A percentile compares a stretch with the other conserved stretches of the same genome.
These are phyloP conservation scores for Dryadomyces sulphureus DNA, from an alignment of 2,329 filamentous ascomycete genomes.

Conservation along the genomic window DNA sequence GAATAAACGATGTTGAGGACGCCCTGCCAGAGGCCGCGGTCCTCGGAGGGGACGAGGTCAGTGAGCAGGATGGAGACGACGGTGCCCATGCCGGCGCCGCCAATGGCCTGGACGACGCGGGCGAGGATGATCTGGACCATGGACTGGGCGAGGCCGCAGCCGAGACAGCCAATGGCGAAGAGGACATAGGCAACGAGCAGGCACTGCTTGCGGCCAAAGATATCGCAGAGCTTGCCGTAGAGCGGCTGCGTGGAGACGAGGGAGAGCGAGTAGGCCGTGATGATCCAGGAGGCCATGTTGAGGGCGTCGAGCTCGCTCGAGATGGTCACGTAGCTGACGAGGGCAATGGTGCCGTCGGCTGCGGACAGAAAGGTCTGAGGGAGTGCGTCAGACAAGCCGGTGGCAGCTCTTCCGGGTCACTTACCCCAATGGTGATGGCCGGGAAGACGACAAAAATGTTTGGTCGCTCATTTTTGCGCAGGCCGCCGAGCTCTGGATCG, in stretches of 20 bases:
- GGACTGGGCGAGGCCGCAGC: slow-evolving; percentile 40
- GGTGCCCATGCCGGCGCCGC: slow-evolving; percentile 59
- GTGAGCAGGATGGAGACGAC: slow-evolving; percentile 55
- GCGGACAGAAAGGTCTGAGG: slow-evolving; percentile 54
- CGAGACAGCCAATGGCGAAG: slow-evolving; percentile 24
- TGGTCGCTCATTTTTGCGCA: not conserved
- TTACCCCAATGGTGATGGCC: not conserved
- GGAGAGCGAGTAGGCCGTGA: slow-evolving; percentile 53
- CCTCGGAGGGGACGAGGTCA: slow-evolving; percentile 54
- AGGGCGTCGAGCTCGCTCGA: slow-evolving; percentile 61
- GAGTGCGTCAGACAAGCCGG: not conserved
- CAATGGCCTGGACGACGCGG: slow-evolving; percentile 40
- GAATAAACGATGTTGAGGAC: slow-evolving; percentile 58
- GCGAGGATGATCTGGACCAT: slow-evolving; percentile 11
- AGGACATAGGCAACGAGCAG: slow-evolving; percentile 40
- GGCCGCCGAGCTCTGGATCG: too few species aligned
- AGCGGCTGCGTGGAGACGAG: slow-evolving; percentile 61
- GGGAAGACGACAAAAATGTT: not conserved
- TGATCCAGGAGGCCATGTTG: slow-evolving; percentile 64
- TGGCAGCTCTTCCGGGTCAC: not conserved
- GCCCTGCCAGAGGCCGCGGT: slow-evolving; percentile 61
- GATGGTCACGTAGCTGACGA: slow-evolving; percentile 66
- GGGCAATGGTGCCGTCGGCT: slow-evolving; percentile 62
- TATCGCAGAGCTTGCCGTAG: slow-evolving; percentile 29
- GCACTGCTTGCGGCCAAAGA: slow-evolving; percentile 53